Percentiles rank a stretch among this genome's conserved stretches.
Conservation (phyloP, 371 early-diverging fungal species). For the Mucor irregularis region DNA sequence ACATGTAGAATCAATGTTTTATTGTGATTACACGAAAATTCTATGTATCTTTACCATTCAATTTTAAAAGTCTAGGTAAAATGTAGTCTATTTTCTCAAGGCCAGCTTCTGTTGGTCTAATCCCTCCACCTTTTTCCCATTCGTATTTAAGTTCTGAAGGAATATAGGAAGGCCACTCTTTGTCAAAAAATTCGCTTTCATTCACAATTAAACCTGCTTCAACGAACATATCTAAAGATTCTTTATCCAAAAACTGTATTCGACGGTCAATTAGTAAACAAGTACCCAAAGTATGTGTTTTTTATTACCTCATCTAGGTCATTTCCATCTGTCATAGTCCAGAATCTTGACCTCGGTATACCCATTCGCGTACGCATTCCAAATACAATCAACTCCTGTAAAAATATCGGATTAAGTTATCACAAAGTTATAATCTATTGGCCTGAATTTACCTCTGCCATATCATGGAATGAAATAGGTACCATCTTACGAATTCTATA, state of each 20-base stretch:
- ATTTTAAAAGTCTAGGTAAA: slow-evolving; percentile 24
- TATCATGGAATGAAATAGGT: slow-evolving; percentile 24
- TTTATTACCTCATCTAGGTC: slow-evolving; percentile 27
- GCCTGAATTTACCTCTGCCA: slow-evolving; percentile 26
- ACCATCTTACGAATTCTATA: slow-evolving; percentile 27
- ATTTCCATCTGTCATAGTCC: slow-evolving; percentile 24
- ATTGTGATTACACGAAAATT: too few species aligned
- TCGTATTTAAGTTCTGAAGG: slow-evolving; percentile 28
- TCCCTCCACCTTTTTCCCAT: slow-evolving; percentile 22
- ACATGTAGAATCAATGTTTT: too few species aligned
- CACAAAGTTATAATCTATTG: too few species aligned
- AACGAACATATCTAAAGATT: slow-evolving; percentile 21
- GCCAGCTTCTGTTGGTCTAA: slow-evolving; percentile 8
- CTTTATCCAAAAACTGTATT: slow-evolving; percentile 27
- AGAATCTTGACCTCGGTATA: slow-evolving; percentile 42
- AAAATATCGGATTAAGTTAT: too few species aligned
- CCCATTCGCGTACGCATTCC: slow-evolving; percentile 72
- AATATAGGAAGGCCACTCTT: slow-evolving; percentile 5
- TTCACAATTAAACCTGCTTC: slow-evolving; percentile 28
- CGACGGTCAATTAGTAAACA: neutral
- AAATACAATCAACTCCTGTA: slow-evolving; percentile 66
- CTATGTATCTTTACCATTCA: too few species aligned
- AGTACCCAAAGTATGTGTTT: neutral
- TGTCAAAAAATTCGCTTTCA: slow-evolving; percentile 6
- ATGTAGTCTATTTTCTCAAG: slow-evolving; percentile 15